Evolutionary conservation across 495 filamentous ascomycete species (phyloP).

Genomic region (Hapsidospora chrysogenum): DNA sequence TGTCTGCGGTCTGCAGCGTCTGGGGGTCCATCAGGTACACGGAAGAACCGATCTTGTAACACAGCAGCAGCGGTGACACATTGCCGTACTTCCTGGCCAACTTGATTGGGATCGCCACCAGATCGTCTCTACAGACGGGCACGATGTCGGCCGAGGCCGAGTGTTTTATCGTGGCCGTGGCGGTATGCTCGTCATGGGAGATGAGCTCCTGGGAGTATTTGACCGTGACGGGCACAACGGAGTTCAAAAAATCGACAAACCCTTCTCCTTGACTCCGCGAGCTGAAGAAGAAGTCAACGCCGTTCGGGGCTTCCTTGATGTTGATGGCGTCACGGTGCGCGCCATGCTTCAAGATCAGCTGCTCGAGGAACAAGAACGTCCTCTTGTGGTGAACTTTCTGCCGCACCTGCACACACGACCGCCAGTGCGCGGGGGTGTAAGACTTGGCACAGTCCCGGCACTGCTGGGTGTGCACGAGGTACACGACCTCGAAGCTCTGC

Average conservation of each 20-base stretch:
- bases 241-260: constrained; percentile 78
- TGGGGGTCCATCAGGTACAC: constrained; percentile 80
- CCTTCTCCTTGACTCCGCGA: constrained; percentile 82
- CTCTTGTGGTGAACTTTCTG: constrained; percentile 97
- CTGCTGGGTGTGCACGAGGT: constrained; percentile 74
- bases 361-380: constrained; percentile 91
- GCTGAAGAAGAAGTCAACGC: constrained; percentile 87
- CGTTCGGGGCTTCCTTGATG: constrained; percentile 87
- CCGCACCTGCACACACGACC: constrained; percentile 76
- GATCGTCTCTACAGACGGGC: constrained; percentile 91
- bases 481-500: constrained; percentile 88
- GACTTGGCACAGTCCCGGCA: constrained; percentile 85
- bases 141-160: constrained; percentile 72
- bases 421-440: constrained; percentile 82
- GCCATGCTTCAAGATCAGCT: constrained; percentile 83
- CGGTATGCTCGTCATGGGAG: constrained; percentile 82
- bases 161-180: constrained; percentile 82
- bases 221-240: constrained; percentile 57
- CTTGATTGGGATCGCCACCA: constrained; percentile 81
- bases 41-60: constrained; percentile 75
- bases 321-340: constrained; percentile 91
- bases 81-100: constrained; percentile 74
- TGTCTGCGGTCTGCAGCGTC: constrained; percentile 78
- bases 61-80: constrained; percentile 65
- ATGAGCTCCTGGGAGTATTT: constrained; percentile 89